Conservation (phyloP, 108 stramenopile species). For the Aurantiochytrium sp. region DNA sequence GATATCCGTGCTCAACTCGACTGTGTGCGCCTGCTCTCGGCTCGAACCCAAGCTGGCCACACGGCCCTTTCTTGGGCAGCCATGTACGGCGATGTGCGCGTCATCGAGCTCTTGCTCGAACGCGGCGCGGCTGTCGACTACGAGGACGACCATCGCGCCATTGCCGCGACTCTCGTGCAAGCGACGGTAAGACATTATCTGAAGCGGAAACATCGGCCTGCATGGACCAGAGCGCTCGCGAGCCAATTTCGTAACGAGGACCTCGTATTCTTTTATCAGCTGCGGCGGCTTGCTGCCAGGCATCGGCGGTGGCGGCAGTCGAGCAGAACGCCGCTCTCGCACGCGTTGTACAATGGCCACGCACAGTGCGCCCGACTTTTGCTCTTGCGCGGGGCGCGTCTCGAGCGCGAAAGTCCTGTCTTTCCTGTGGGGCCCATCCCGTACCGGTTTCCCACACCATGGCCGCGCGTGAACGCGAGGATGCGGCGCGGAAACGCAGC, state of each 20-base stretch:
- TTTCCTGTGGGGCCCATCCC: not conserved
- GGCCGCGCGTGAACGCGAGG: not conserved
- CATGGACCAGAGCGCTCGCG: not conserved
- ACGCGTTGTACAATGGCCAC: conserved; percentile 2
- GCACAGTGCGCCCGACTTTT: not conserved
- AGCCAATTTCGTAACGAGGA: not conserved
- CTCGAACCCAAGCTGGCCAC: not conserved
- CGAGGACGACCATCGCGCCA: not conserved
- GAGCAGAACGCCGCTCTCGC: not conserved
- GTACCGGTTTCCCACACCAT: not conserved
- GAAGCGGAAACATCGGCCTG: not conserved
- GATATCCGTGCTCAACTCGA: not conserved
- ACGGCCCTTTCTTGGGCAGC: not conserved
- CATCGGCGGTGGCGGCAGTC: not conserved
- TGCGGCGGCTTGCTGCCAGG: not conserved
- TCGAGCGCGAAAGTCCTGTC: not conserved
- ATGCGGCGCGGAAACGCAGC: not conserved
- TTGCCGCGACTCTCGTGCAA: not conserved
- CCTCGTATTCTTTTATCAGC: not conserved
- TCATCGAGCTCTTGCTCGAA: not conserved
- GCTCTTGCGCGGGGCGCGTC: not conserved
- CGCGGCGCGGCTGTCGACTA: not conserved
- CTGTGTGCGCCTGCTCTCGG: not conserved
- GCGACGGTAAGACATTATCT: not conserved
- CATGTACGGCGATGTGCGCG: not conserved